Evolutionary conservation across 176 grass and related monocot genomes (phyloP), one percentile per base, ranked within the genome.

Genomic region (Juncus inflexus): DNA sequence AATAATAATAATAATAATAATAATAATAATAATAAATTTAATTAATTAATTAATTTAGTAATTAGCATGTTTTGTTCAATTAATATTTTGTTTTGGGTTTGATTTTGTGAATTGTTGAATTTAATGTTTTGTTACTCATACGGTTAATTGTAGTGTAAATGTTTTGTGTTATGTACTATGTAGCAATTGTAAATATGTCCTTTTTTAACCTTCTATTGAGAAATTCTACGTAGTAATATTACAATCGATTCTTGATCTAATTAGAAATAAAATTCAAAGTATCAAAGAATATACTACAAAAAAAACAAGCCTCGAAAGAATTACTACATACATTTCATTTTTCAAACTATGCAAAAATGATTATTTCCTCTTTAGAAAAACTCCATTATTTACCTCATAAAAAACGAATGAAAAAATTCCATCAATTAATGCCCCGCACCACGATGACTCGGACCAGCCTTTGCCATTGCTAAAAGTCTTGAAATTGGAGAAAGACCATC

Each of bases 401-500:
- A 28, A 28, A 28, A 28, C 1, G 56, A 36, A 55, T 62, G 0
- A 67, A 65, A 59, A 10, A 37, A 55, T 5, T 16, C 3, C 40
- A 39, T 70, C 79, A 90, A 39, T 70, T 79, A 90, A 62, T 90
- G 87, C 2, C 87, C 87, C 0, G 76, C 42, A 10, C 87, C 87
- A 55, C 73, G 73, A 0, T 38, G 47, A 45, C 87, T 90, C 2
- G 87, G 87, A 55, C 87, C 87, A 0, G 76, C 67, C 52, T 70
- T 90, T 4, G 83, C 87, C 3, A 90, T 69, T 35, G 35, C 63
- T 42, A 90, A 69, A 56, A 71, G 56, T 58, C 61, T 75, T 3
- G 9, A 19, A 37, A 62, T 37, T 0, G 87, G 73, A 42, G 75
- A 67, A 39, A 43, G 65, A 9, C 37, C 41, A 7, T 65, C 56